Percentiles rank a stretch among this genome's conserved stretches.
These are phyloP conservation scores for Botryotinia calthae DNA, from an alignment of 2,329 filamentous ascomycete genomes.

Conservation along the genomic window DNA sequence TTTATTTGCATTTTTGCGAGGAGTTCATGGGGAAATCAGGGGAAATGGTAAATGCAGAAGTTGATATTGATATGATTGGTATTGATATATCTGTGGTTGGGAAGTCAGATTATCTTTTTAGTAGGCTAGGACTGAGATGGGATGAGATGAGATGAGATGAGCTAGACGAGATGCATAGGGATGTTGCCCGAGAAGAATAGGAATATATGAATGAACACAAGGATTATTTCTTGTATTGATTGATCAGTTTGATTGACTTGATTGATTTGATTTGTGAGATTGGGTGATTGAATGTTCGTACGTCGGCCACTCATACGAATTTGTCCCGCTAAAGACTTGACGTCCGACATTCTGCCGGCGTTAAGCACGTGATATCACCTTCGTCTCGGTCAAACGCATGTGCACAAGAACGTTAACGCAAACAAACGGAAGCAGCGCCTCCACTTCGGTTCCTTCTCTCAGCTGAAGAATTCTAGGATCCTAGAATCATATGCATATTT, in stretches of 20 bases:
- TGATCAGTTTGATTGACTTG: not conserved
- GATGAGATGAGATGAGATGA: not conserved
- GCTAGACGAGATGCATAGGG: not conserved
- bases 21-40: not conserved
- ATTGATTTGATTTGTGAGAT: not conserved
- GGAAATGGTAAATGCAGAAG: not conserved
- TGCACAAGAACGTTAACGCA: too few species aligned
- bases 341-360: too few species aligned
- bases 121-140: not conserved
- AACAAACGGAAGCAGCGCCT: too few species aligned
- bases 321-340: too few species aligned
- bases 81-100: constrained; percentile 13
- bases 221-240: not conserved
- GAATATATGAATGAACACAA: constrained; percentile 1
- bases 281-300: not conserved
- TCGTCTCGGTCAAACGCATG: too few species aligned
- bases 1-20: constrained; percentile 11
- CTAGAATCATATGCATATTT: too few species aligned
- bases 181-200: not conserved
- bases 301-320: not conserved
- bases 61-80: not conserved
- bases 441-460: too few species aligned
- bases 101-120: not conserved
- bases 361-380: too few species aligned
- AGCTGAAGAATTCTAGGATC: too few species aligned